Percentiles rank a stretch among this genome's conserved stretches.
Conservation (phyloP, 176 grass and related monocot species). For the Bolboschoenus planiculmis region DNA sequence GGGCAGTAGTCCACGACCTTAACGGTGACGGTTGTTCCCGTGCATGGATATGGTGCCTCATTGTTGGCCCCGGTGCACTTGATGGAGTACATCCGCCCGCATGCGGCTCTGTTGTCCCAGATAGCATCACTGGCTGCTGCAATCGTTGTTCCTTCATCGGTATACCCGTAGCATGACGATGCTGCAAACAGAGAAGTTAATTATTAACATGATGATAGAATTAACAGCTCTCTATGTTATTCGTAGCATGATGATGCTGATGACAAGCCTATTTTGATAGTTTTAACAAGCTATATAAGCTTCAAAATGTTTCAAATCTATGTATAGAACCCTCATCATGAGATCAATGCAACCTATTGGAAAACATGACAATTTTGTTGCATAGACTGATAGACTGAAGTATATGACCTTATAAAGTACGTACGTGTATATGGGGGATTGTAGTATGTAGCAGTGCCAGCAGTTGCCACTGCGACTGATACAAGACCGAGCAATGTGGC, state of each 20-base stretch:
- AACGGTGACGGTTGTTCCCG: conserved; percentile 18
- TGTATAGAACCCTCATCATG: background rate
- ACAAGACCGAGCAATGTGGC: conserved; percentile 16
- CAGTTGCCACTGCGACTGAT: conserved; percentile 11
- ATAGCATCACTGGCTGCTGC: conserved; percentile 39
- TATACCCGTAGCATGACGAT: conserved; percentile 32
- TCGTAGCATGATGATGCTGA: too few relatives aligned
- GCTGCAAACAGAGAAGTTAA: conserved; percentile 22
- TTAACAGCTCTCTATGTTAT: background rate
- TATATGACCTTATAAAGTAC: too few relatives aligned
- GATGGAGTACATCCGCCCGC: conserved; percentile 32
- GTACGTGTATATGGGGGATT: conserved; percentile 34
- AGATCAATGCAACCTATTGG: background rate
- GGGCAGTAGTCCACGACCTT: conserved; percentile 45
- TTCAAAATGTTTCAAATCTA: background rate
- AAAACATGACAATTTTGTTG: background rate
- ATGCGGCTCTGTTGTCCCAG: conserved; percentile 29
- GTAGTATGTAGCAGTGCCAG: conserved; percentile 51
- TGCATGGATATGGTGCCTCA: conserved; percentile 34
- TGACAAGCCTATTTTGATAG: too few relatives aligned
- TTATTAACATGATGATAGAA: background rate
- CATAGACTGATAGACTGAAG: too few relatives aligned
- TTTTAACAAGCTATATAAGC: background rate
- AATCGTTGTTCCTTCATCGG: conserved; percentile 33
- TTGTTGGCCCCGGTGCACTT: conserved; percentile 32